phyloP scores from a whole-genome alignment of 2,329 filamentous ascomycete species.

The Trichoderma sp. region DNA sequence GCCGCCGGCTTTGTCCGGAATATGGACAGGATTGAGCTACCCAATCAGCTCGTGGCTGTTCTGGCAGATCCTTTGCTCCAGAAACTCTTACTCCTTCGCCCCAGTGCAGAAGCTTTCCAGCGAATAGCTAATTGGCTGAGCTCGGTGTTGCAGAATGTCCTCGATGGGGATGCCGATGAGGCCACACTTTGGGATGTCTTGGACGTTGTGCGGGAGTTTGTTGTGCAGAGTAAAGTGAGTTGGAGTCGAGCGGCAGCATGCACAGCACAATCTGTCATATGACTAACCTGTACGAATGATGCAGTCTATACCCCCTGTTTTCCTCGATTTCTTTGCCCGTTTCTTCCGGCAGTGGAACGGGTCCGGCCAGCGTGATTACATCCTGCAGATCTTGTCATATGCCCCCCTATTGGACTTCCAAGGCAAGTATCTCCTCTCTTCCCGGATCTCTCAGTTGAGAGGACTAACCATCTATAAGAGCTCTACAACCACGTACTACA shows the following conservation, averaged over 20 bases:
- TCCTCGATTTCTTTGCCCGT: conserved; percentile 53
- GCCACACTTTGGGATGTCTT: conserved; percentile 57
- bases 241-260: background rate
- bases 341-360: conserved; percentile 68
- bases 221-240: conserved; percentile 57
- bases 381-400: conserved; percentile 62
- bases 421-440: conserved; percentile 45
- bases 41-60: conserved; percentile 78
- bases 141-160: conserved; percentile 58
- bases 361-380: conserved; percentile 50
- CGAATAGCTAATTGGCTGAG: conserved; percentile 63
- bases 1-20: conserved; percentile 69
- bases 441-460: background rate
- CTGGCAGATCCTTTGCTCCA: conserved; percentile 76
- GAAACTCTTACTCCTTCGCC: conserved; percentile 70
- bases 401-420: conserved; percentile 58
- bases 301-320: conserved; percentile 51
- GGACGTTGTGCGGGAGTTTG: conserved; percentile 58
- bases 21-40: conserved; percentile 77
- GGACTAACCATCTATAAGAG: conserved; percentile 44
- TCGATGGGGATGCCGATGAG: conserved; percentile 54
- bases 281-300: conserved; percentile 14
- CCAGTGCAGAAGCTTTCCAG: conserved; percentile 53
- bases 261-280: background rate
- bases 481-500: conserved; percentile 53